Conservation (phyloP, 257 asterid genomes). For the Ophiorrhiza pumila region DNA sequence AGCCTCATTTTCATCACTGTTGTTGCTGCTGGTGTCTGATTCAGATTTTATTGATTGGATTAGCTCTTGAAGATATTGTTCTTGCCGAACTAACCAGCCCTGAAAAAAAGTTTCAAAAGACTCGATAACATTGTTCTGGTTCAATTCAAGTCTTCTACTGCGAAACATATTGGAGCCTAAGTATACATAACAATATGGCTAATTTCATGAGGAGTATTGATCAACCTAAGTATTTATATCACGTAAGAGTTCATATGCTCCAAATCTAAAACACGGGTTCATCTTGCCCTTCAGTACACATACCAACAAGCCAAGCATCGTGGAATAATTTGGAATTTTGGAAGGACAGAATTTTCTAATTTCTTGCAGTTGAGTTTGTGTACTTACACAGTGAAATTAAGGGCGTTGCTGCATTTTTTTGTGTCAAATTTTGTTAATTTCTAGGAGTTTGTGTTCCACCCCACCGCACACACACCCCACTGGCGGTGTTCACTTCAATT, state of each 20-base stretch:
- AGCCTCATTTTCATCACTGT: constrained; percentile 7
- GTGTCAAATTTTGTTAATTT: no score
- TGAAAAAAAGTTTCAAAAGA: constrained; percentile 24
- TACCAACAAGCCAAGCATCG: no score
- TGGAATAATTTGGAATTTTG: no score
- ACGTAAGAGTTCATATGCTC: background rate
- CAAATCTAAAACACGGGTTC: no score
- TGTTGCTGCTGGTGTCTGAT: background rate
- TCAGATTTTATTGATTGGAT: background rate
- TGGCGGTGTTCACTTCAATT: no score
- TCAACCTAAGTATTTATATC: background rate
- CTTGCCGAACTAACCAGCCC: constrained; percentile 24
- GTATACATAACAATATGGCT: background rate
- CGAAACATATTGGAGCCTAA: background rate
- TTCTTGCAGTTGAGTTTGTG: no score
- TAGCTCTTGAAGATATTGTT: constrained; percentile 14
- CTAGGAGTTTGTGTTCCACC: no score
- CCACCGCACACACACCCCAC: no score
- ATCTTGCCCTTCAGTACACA: no score
- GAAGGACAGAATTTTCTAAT: no score
- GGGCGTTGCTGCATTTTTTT: no score
- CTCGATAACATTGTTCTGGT: background rate
- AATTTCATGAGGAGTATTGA: background rate
- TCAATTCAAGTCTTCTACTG: background rate
- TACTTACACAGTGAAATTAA: no score